Conservation (phyloP, 148 eudicot species). For the Diospyros kaki region DNA sequence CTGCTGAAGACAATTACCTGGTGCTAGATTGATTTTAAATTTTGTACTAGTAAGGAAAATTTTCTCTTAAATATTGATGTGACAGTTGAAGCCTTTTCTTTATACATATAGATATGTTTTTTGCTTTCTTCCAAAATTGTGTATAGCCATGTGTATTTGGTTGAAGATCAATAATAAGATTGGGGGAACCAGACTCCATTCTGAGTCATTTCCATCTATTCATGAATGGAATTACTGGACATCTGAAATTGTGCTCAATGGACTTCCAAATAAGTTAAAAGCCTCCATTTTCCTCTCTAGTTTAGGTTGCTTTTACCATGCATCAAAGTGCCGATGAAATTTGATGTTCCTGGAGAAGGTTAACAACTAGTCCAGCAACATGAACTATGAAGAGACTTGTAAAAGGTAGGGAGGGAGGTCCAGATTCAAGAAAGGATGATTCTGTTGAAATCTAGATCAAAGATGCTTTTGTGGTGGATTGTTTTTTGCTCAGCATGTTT, state of each 20-base stretch:
- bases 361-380: not conserved
- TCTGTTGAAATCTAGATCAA: not conserved
- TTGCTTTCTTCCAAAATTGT: not conserved
- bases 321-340: not conserved
- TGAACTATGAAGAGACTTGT: not conserved
- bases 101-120: not conserved
- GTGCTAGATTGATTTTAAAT: not conserved
- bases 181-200: not conserved
- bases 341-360: not conserved
- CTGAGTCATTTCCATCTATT: not conserved
- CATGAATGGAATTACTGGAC: not conserved
- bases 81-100: not conserved
- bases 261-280: not conserved
- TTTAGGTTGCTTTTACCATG: not conserved
- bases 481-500: no score
- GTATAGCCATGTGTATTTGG: not conserved
- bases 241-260: not conserved
- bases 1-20: not conserved
- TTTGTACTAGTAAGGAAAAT: not conserved
- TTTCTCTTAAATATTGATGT: not conserved
- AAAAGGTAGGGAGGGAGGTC: not conserved
- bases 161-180: not conserved
- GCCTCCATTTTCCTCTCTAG: not conserved
- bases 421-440: not conserved
- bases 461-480: not conserved